These are phyloP conservation scores for Erythrophleum ivorense DNA, from an alignment of 331 rosid genomes.

Conservation along the genomic window DNA sequence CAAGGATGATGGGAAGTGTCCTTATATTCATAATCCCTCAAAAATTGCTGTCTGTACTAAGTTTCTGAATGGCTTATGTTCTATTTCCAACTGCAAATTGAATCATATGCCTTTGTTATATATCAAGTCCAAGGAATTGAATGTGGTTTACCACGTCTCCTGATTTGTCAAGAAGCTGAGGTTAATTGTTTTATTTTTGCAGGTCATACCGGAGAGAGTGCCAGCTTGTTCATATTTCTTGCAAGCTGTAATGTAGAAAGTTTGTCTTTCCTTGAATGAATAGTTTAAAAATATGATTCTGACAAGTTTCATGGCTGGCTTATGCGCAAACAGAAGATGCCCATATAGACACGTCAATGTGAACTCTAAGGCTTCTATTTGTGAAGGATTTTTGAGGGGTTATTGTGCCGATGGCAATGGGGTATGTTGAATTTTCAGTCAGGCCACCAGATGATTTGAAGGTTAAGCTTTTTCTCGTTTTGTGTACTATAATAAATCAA, in stretches of 20 bases:
- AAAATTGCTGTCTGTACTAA: constrained; percentile 97
- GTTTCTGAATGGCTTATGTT: constrained; percentile 91
- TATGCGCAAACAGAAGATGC: constrained; percentile 80
- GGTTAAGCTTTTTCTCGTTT: neutral
- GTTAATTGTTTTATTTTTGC: constrained; percentile 39
- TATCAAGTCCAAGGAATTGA: constrained; percentile 44
- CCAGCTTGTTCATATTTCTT: constrained; percentile 91
- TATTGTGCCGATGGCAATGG: constrained; percentile 91
- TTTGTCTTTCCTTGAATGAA: constrained; percentile 25
- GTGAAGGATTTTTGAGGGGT: constrained; percentile 95
- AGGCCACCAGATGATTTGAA: constrained; percentile 21
- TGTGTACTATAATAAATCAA: constrained; percentile 1
- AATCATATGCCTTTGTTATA: constrained; percentile 82
- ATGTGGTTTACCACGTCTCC: constrained; percentile 42
- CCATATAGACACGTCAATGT: constrained; percentile 96
- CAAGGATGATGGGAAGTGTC: constrained; percentile 93
- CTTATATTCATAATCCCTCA: constrained; percentile 90
- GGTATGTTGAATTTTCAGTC: constrained; percentile 54
- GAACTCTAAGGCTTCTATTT: constrained; percentile 80
- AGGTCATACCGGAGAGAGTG: constrained; percentile 98
- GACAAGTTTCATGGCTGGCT: constrained; percentile 72
- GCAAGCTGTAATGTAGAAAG: constrained; percentile 66
- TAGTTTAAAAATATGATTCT: constrained; percentile 46
- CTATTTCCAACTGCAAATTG: constrained; percentile 85
- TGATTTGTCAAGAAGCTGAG: constrained; percentile 30